Conservation (phyloP, 257 asterid genomes). For the Nicotiana undulata region DNA sequence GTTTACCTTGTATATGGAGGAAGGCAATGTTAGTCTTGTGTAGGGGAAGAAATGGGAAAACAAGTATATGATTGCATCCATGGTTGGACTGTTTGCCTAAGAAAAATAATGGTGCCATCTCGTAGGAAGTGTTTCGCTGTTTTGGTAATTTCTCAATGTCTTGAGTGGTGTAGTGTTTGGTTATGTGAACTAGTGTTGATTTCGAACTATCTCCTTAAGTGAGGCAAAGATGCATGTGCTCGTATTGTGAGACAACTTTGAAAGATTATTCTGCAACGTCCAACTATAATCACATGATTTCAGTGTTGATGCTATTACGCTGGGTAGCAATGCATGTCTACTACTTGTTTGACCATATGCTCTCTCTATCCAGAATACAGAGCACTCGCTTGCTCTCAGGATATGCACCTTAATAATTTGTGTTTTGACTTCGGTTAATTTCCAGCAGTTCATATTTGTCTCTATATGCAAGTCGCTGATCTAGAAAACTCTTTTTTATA, state of each 20-base stretch:
- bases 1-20: neutral
- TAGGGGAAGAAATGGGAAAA: neutral
- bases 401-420: neutral
- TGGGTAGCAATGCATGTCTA: neutral
- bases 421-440: neutral
- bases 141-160: neutral
- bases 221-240: neutral
- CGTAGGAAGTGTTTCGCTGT: neutral
- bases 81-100: neutral
- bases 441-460: neutral
- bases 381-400: neutral
- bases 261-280: neutral
- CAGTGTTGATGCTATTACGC: neutral
- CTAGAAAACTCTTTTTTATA: constrained; percentile 5
- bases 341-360: neutral
- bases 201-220: neutral
- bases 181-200: neutral
- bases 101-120: neutral
- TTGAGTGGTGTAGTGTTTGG: neutral
- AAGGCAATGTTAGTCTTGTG: neutral
- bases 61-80: neutral
- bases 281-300: neutral
- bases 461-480: neutral
- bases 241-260: neutral
- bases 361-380: neutral